Percentiles rank a stretch among this genome's conserved stretches.
phyloP scores from a whole-genome alignment of 331 rosid species.

The Acacia concinna region DNA sequence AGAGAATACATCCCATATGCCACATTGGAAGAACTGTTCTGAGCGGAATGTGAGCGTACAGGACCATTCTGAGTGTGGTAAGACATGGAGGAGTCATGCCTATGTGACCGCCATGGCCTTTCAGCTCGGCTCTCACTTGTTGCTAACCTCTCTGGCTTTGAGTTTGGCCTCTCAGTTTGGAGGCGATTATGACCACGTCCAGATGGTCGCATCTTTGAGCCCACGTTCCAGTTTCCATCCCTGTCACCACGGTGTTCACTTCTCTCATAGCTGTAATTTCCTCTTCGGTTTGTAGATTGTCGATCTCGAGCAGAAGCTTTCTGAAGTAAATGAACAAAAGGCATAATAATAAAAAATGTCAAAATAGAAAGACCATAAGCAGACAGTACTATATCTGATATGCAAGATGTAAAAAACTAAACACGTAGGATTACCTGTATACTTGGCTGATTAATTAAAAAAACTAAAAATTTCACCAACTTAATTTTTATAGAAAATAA shows the following conservation, averaged over 20 bases:
- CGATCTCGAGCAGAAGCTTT: constrained; percentile 65
- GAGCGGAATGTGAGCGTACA: constrained; percentile 43
- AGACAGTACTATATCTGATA: not conserved
- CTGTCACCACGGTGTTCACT: constrained; percentile 66
- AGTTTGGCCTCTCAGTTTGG: constrained; percentile 60
- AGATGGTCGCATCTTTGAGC: constrained; percentile 57
- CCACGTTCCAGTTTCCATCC: constrained; percentile 72
- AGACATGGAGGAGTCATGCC: constrained; percentile 49
- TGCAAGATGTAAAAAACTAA: not conserved
- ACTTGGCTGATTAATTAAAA: not conserved
- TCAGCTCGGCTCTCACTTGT: constrained; percentile 60
- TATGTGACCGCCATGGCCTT: constrained; percentile 62
- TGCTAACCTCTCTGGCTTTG: constrained; percentile 53
- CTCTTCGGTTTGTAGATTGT: constrained; percentile 62
- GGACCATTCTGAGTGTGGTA: constrained; percentile 66
- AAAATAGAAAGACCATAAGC: constrained; percentile 3
- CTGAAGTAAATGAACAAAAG: constrained; percentile 40
- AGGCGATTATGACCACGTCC: constrained; percentile 58
- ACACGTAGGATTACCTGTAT: not conserved
- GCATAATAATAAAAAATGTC: constrained; percentile 7
- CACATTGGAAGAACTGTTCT: constrained; percentile 48
- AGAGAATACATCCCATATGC: constrained; percentile 61
- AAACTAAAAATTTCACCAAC: not conserved
- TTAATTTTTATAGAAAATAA: not conserved
- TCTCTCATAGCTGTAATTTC: constrained; percentile 63